Conservation (phyloP, 768 basidiomycete species). For the Agrocybe praecox region DNA sequence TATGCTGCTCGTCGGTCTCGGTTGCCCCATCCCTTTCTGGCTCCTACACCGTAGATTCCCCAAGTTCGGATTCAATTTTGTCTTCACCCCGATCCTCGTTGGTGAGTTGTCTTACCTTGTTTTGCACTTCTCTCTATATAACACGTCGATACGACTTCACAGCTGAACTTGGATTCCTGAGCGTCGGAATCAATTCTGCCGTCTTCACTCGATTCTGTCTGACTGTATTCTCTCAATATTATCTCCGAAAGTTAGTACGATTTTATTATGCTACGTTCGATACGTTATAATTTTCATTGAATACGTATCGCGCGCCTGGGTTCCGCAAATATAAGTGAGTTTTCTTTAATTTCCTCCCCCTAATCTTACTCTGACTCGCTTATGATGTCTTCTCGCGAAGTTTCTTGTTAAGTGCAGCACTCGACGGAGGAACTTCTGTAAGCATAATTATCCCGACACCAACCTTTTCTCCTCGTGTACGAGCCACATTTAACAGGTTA, state of each 20-base stretch:
- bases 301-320: slow-evolving; percentile 39
- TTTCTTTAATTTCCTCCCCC: neutral
- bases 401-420: slow-evolving; percentile 48
- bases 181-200: slow-evolving; percentile 55
- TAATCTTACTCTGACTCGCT: neutral
- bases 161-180: slow-evolving; percentile 40
- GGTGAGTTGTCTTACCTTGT: no score
- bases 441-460: neutral
- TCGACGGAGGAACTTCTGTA: slow-evolving; percentile 52
- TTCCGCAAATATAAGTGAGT: slow-evolving; percentile 46
- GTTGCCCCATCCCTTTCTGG: slow-evolving; percentile 55
- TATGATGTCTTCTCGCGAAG: neutral
- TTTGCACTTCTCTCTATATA: no score
- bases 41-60: slow-evolving; percentile 48
- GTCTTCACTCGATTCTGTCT: slow-evolving; percentile 41
- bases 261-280: neutral
- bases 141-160: neutral
- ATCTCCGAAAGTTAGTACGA: slow-evolving; percentile 30
- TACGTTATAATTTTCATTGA: neutral
- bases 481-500: slow-evolving; percentile 26
- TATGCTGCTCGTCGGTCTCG: slow-evolving; percentile 47
- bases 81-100: slow-evolving; percentile 39
- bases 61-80: slow-evolving; percentile 44
- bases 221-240: slow-evolving; percentile 46
- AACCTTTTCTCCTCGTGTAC: neutral